Conservation (phyloP, 106 monocot species). For the Phalaenopsis aphrodite region DNA sequence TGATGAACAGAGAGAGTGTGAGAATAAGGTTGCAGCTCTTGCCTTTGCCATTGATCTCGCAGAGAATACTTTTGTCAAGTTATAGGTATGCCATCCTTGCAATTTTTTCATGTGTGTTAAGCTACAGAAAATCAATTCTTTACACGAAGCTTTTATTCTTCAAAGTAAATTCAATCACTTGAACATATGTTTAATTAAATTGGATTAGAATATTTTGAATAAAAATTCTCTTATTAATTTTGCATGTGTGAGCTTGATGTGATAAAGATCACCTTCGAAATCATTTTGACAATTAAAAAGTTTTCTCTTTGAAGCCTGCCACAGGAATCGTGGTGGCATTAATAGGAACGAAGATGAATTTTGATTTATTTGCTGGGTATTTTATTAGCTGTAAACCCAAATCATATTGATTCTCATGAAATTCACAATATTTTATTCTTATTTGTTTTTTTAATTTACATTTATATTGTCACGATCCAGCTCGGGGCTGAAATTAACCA, state of each 20-base stretch:
- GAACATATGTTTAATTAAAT: no score
- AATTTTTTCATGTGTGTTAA: background rate
- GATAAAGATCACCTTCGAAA: no score
- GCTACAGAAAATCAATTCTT: no score
- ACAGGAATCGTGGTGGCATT: slow-evolving; percentile 80
- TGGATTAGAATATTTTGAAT: no score
- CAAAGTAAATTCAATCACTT: no score
- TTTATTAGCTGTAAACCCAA: background rate
- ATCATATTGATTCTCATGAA: background rate
- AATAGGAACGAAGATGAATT: slow-evolving; percentile 77
- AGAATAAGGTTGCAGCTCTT: slow-evolving; percentile 74
- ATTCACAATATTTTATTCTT: background rate
- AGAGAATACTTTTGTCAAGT: slow-evolving; percentile 48
- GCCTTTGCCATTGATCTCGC: slow-evolving; percentile 75
- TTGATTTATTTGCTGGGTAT: slow-evolving; percentile 70
- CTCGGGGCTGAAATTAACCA: no score
- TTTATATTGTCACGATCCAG: no score
- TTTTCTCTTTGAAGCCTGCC: slow-evolving; percentile 54
- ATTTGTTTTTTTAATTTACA: background rate
- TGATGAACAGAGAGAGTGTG: slow-evolving; percentile 75
- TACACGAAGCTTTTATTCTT: no score
- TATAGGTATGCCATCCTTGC: background rate
- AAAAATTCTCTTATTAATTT: no score
- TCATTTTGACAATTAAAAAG: no score
- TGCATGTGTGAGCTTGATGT: no score